These are phyloP conservation scores for Eryngium alpinum DNA, from an alignment of 140 eudicot genomes.

Conservation along the genomic window DNA sequence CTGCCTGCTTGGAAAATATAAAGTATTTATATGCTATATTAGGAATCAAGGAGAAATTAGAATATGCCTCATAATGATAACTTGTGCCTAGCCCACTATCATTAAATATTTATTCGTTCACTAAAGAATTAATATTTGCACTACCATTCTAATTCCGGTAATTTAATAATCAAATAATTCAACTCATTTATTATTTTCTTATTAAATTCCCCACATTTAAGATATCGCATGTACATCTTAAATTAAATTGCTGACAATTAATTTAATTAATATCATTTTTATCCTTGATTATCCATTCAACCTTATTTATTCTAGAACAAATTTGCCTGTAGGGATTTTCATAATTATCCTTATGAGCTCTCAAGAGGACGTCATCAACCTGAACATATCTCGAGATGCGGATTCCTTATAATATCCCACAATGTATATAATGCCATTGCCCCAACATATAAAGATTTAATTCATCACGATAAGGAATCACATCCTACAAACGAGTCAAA, in stretches of 20 bases:
- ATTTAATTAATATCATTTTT: no score
- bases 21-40: no score
- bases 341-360: not conserved
- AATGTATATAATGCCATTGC: not conserved
- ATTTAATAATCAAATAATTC: no score
- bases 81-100: no score
- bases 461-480: not conserved
- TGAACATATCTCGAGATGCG: not conserved
- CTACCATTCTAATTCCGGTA: not conserved
- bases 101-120: not conserved
- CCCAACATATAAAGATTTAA: not conserved
- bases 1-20: not conserved
- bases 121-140: not conserved
- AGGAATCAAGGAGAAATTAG: not conserved
- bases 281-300: not conserved
- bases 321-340: not conserved
- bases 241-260: not conserved
- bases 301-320: not conserved
- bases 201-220: not conserved
- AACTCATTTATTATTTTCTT: not conserved
- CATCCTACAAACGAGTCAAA: not conserved
- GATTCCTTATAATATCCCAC: not conserved
- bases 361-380: not conserved
- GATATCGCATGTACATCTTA: not conserved
- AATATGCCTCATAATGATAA: not conserved